phyloP scores from a whole-genome alignment of 257 asterid species.

The Dorcoceras hygrometricum region DNA sequence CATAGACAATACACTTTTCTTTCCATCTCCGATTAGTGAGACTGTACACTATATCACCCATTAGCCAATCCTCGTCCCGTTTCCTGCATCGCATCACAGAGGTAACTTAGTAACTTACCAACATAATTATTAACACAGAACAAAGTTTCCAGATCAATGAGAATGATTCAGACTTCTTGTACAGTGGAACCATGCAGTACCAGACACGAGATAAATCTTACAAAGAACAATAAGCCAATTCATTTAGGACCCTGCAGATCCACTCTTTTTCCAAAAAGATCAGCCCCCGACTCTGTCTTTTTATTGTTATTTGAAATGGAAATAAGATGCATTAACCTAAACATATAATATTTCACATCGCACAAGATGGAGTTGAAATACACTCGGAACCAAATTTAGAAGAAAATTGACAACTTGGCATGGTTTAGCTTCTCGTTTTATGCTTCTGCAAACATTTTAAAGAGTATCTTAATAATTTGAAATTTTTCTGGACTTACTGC shows the following conservation, averaged over 20 bases:
- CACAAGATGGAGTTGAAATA: conserved; percentile 1
- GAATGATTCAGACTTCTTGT: no score
- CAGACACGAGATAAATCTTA: no score
- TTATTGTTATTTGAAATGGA: not conserved
- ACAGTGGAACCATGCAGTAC: no score
- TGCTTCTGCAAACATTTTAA: not conserved
- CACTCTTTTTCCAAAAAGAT: no score
- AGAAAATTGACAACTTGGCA: not conserved
- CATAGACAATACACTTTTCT: conserved; percentile 87
- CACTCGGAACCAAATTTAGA: not conserved
- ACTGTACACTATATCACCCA: conserved; percentile 83
- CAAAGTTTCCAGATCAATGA: not conserved
- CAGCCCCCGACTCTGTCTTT: no score
- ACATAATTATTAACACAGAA: not conserved
- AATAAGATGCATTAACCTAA: conserved; percentile 5
- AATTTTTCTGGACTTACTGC: not conserved
- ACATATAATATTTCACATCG: not conserved
- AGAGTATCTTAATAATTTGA: not conserved
- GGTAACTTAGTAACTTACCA: conserved; percentile 18
- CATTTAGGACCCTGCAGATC: no score
- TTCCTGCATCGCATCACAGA: conserved; percentile 50
- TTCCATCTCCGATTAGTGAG: conserved; percentile 92
- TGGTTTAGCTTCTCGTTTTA: not conserved
- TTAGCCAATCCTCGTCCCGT: conserved; percentile 94
- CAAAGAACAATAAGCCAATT: no score